Base-by-base conservation (phyloP, 2,329 filamentous ascomycete species). In the Scedosporium apiospermum region DNA sequence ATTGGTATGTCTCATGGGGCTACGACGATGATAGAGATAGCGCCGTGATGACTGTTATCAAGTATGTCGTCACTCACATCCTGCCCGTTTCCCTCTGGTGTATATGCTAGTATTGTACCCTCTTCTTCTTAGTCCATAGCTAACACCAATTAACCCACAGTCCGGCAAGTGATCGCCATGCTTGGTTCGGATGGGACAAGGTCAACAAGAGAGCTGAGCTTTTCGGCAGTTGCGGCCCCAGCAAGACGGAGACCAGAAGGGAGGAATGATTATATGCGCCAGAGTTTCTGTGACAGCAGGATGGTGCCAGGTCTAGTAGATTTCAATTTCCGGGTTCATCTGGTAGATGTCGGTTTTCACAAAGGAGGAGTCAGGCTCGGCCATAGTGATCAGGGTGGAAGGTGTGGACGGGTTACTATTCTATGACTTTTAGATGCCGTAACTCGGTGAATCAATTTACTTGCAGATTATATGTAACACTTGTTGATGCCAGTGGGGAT, bases 1-100 rank as follows among this genome's bases (percentile, higher is more conserved):
- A 66, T n/a, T 72, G 70, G 68, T 63, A 62, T 3, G 58, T 71
- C 6, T 74, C 71, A 0, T 74, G 71, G 71, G 72, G 72, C 1
- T 72, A 75, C 64, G 66, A 69, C 21, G 49, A 63, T 6, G 63
- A 66, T 21, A 67, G 67, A 0, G 72, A 73, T 38, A 69, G 68
- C 3, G 72, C 67, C 0, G 70, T 74, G 23, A 67, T 71, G 66
- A 71, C 71, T 0, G 26, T 75, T 0, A 65, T 70, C 27, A 72
- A 71, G 72, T 74, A 65, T 65, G 70, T 64, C 26, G 46, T 65
- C 14, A 46, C 44, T 64, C 61, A 61, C 23, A 65, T 44, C n/a
- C 55, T 14, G 9, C 65, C 55, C 16, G 16, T 34, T 58, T 26
- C 18, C 7, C 21, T 23, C 23, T 30, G 10, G 30, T 6, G 49